Evolutionary conservation across 2,329 filamentous ascomycete species (phyloP).

Genomic region (Parascedosporium putredinis): DNA sequence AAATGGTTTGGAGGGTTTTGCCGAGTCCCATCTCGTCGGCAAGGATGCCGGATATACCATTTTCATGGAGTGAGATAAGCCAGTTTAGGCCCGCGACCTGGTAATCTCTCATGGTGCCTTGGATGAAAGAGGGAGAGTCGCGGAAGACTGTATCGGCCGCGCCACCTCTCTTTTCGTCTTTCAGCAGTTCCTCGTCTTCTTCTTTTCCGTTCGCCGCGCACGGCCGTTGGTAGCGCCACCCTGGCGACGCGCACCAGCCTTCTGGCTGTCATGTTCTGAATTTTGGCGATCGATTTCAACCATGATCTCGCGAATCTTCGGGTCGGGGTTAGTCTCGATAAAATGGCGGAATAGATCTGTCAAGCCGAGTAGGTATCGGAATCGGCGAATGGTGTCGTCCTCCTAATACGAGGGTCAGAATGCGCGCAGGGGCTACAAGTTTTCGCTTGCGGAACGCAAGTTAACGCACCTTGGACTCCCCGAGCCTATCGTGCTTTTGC

Average conservation of each 20-base stretch:
- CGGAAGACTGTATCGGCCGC: constrained; percentile 84
- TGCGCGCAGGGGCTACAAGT: constrained; percentile 10
- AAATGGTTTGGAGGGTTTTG: constrained; percentile 95
- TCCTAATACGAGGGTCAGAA: constrained; percentile 43
- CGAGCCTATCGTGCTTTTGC: constrained; percentile 88
- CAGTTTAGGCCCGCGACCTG: constrained; percentile 93
- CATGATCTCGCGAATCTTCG: constrained; percentile 89
- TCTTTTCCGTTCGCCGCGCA: constrained; percentile 90
- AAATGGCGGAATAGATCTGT: constrained; percentile 98
- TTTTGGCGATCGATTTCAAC: constrained; percentile 91
- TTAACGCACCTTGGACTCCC: constrained; percentile 71
- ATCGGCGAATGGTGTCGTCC: constrained; percentile 88
- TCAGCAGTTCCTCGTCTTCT: constrained; percentile 80
- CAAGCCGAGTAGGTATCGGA: constrained; percentile 86
- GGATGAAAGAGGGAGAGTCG: constrained; percentile 82
- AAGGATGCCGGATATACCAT: constrained; percentile 94
- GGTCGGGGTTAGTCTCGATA: constrained; percentile 94
- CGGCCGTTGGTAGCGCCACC: constrained; percentile 73
- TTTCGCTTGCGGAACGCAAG: neutral
- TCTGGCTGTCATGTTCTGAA: constrained; percentile 63
- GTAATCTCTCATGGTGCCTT: constrained; percentile 90
- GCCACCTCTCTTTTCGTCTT: constrained; percentile 82
- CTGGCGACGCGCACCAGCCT: constrained; percentile 53
- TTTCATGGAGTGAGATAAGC: constrained; percentile 95
- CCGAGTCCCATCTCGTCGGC: constrained; percentile 98